Base-by-base conservation (phyloP, 257 asterid genomes). In the Scutellaria galericulata region DNA sequence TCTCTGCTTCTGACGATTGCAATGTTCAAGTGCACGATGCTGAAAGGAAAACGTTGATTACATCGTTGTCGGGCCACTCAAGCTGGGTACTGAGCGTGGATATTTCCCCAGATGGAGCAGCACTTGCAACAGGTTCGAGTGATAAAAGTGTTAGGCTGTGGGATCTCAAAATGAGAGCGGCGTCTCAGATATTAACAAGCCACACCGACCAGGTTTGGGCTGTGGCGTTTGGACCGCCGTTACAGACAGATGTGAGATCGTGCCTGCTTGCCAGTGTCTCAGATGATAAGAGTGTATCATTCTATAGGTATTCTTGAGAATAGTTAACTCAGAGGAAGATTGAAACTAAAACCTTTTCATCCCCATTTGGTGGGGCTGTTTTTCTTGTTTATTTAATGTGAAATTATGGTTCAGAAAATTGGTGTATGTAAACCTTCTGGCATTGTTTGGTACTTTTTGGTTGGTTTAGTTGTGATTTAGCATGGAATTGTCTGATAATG, bases 111-210 rank as follows among this genome's bases (percentile, higher is more conserved):
- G 99, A 92, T 12, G 99, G 99, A n/a, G 79, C 78, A 13, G 98
- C 98, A 10, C 77, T 95, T 72, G 98, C 90, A 13, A 90, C 99
- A 0, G 97, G 99, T 6, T 95, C 98, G 2, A 90, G 96, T 63
- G 99, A 95, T 74, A 85, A 83, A 77, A 88, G 94, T 5, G 93
- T 95, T 0, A 78, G 97, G 80, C 74, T 92, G 44, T 92, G 96
- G 99, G 99, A 95, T 81, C 89, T 95, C 42, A 95, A 92, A 71
- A 95, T 90, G 98, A 88, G 98, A 71, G 92, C 93, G 0, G 96
- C 98, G 20, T 78, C 94, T 2, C 99, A 95, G 84, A 90, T 87
- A 50, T 53, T 95, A 55, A 90, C 93, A 15, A 84, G 87, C 71
- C 99, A 95, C 72, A 71, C 84, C 0, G 98, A 92, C 76, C 97